phyloP scores from a whole-genome alignment of 345 rosid genomes.

The Erysimum cheiranthoides region DNA sequence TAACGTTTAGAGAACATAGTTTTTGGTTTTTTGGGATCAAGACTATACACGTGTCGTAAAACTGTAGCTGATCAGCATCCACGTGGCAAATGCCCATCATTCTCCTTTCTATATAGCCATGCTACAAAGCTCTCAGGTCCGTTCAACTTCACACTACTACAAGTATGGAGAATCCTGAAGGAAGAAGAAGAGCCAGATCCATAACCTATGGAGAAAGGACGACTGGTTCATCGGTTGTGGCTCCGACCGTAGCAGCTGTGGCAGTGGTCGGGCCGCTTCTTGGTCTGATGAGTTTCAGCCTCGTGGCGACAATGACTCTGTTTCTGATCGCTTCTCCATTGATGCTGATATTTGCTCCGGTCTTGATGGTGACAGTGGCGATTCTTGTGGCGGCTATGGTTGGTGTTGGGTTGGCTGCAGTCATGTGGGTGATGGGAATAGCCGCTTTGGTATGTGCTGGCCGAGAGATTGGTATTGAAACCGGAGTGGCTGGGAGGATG shows the following conservation, averaged over 20 bases:
- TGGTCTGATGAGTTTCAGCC: slow-evolving; percentile 50
- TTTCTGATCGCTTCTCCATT: slow-evolving; percentile 50
- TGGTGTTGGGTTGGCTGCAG: slow-evolving; percentile 46
- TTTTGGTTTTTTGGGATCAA: slow-evolving; percentile 25
- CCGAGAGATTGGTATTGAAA: slow-evolving; percentile 31
- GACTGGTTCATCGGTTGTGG: slow-evolving; percentile 18
- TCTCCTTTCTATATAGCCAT: slow-evolving; percentile 25
- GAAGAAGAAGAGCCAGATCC: slow-evolving; percentile 31
- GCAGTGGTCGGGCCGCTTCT: slow-evolving; percentile 50
- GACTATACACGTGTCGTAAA: slow-evolving; percentile 16
- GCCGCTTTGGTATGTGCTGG: slow-evolving; percentile 44
- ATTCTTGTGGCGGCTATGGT: slow-evolving; percentile 44
- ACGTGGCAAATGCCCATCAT: slow-evolving; percentile 28
- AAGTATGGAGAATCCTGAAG: slow-evolving; percentile 36
- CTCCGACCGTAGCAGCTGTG: slow-evolving; percentile 41
- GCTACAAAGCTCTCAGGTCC: background rate
- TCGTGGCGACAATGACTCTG: slow-evolving; percentile 45
- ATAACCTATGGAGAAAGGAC: slow-evolving; percentile 5
- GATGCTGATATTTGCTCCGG: slow-evolving; percentile 51
- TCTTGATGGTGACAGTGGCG: slow-evolving; percentile 38
- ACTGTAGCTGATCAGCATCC: slow-evolving; percentile 27
- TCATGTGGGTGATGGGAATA: slow-evolving; percentile 50
- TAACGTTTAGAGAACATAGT: slow-evolving; percentile 17
- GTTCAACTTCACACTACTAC: background rate
- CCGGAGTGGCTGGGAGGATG: slow-evolving; percentile 36